Conservation (phyloP, 176 grass and related monocot species). For the Pontederia paniculata region DNA sequence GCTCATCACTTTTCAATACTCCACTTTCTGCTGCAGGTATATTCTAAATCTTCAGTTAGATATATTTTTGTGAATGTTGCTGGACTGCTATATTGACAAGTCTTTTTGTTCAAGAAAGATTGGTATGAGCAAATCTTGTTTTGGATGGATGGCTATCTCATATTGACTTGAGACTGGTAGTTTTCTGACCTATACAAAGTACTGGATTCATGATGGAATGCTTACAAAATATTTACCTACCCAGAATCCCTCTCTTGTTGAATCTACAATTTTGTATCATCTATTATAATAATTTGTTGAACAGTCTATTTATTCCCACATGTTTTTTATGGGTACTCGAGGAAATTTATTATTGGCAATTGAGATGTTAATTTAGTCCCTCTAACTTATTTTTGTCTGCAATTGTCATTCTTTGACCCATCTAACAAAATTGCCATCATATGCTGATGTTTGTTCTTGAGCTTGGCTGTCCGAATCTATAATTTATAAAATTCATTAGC, state of each 20-base stretch:
- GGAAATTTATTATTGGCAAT: no score
- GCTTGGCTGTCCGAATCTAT: no score
- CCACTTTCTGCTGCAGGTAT: slow-evolving; percentile 49
- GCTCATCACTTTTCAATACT: slow-evolving; percentile 59
- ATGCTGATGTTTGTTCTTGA: no score
- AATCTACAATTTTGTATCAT: not conserved
- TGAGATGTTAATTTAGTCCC: no score
- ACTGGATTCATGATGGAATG: not conserved
- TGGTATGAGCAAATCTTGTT: not conserved
- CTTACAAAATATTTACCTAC: no score
- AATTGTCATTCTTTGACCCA: no score
- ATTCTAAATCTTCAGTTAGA: not conserved
- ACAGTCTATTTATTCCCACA: not conserved
- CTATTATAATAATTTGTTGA: slow-evolving; percentile 1
- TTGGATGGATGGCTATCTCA: no score
- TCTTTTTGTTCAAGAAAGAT: not conserved
- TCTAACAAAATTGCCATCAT: no score
- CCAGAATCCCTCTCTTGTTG: not conserved
- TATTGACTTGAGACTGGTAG: no score
- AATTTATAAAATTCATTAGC: no score
- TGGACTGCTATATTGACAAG: not conserved
- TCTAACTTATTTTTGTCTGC: no score
- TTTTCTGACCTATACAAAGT: not conserved
- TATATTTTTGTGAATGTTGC: not conserved
- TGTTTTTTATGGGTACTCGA: not conserved